Conservation (phyloP, 371 early-diverging fungal genomes). For the Basidiobolus meristosporus region DNA sequence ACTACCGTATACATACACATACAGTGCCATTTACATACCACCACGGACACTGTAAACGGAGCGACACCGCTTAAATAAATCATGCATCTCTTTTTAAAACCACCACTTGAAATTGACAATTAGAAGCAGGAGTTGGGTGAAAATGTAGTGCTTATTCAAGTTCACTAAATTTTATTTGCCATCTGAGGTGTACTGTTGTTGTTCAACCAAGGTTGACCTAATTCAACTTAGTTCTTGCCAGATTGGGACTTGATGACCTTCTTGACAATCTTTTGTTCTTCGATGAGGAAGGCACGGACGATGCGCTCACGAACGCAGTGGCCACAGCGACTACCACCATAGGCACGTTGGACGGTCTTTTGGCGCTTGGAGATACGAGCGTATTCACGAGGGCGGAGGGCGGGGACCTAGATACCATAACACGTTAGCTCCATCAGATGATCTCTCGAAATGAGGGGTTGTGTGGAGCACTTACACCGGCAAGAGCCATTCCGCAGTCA, state of each 20-base stretch:
- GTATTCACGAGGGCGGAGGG: constrained; percentile 83
- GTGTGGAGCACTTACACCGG: constrained; percentile 47
- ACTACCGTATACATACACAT: no score
- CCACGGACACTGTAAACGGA: no score
- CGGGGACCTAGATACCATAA: constrained; percentile 42
- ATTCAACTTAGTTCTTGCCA: constrained; percentile 7
- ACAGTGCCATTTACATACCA: no score
- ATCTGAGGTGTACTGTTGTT: no score
- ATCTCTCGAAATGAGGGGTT: neutral
- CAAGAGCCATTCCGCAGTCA: constrained; percentile 82
- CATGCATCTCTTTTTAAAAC: no score
- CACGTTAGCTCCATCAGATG: neutral
- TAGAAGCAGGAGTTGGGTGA: no score
- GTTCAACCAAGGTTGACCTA: no score
- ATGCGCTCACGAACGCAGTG: constrained; percentile 86
- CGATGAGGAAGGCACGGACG: constrained; percentile 96
- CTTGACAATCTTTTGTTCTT: constrained; percentile 99
- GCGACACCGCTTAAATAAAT: no score
- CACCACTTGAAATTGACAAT: no score
- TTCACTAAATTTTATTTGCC: no score
- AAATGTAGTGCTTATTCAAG: no score
- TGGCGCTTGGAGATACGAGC: constrained; percentile 77
- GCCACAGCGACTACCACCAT: constrained; percentile 91
- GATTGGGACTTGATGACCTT: constrained; percentile 77
- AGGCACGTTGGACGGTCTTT: constrained; percentile 89